Evolutionary conservation across 306 rosid species (phyloP), one percentile per base, ranked within the genome.

Genomic region (Vicia faba): DNA sequence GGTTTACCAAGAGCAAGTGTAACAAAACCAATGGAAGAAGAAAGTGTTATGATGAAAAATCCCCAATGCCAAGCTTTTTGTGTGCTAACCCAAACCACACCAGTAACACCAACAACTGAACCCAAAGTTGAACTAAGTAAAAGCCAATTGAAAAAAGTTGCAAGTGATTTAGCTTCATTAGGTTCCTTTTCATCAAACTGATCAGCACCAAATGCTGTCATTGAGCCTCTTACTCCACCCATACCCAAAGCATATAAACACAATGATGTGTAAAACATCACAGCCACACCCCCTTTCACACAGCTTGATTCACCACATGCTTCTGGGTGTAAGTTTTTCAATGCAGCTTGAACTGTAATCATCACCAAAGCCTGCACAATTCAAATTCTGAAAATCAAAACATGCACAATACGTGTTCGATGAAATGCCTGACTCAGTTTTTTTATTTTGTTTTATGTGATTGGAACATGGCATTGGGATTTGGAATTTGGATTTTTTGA

Each of bases 181-280:
- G 85, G 91, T 35, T 82, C 79, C 57, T 82, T 84, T 8, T 78
- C 71, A 68, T 87, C 75, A 73, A 88, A 91, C 20, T 91, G 96
- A 65, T 91, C 96, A 14, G 95, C 96, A n/a, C 97, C 97, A 16
- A 91, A 80, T 15, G 96, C 84, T 4, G 95, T 78, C 61, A 91
- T 74, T 0, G 90, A 75, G 4, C 96, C 96, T 74, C 84, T 87
- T 1, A 88, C 95, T 44, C 96, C 97, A 2, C 97, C 97, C 0
- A 76, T 40, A 0, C 91, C 95, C 46, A 88, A 29, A 16, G 97
- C 96, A 20, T 79, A 43, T 11, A 91, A 19, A 54, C 58, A 80
- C 36, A 91, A 36, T 9, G 96, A 83, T 5, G 73, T 38, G 77
- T 91, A 88, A 4, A 91, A 78, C 83, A 84, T 72, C 7, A 79